A percentile compares a stretch with the other conserved stretches of the same genome.
Conservation (phyloP, 2,329 filamentous ascomycete species). For the Curvularia verruculosa region DNA sequence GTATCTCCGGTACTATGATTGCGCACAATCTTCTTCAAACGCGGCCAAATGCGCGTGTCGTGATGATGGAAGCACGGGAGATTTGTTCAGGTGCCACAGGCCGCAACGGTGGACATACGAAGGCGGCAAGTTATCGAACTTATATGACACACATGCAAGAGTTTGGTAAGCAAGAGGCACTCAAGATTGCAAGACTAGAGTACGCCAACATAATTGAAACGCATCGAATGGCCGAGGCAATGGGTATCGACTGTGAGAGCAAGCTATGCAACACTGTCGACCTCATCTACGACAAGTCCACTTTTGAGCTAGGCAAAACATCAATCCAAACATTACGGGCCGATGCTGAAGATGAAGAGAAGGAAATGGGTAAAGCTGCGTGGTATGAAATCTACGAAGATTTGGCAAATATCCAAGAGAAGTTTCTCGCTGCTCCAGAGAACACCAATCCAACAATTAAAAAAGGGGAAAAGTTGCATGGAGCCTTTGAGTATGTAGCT, state of each 20-base stretch:
- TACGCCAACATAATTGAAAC: slow-evolving; percentile 58
- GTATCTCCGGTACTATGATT: slow-evolving; percentile 50
- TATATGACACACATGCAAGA: slow-evolving; percentile 56
- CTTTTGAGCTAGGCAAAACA: slow-evolving; percentile 36
- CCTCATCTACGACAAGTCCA: slow-evolving; percentile 58
- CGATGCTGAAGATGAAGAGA: slow-evolving; percentile 35
- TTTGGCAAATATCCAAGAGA: slow-evolving; percentile 16
- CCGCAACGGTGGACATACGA: slow-evolving; percentile 57
- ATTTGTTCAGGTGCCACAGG: slow-evolving; percentile 51
- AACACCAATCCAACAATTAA: slow-evolving; percentile 27
- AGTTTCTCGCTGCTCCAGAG: slow-evolving; percentile 25
- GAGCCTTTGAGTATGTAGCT: slow-evolving; percentile 43
- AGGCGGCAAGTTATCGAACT: slow-evolving; percentile 58
- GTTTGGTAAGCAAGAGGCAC: slow-evolving; percentile 58
- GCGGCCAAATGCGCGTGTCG: slow-evolving; percentile 24
- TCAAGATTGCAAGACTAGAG: slow-evolving; percentile 51
- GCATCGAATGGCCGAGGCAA: slow-evolving; percentile 58
- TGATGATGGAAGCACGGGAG: slow-evolving; percentile 51
- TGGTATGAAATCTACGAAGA: slow-evolving; percentile 35
- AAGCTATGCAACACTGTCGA: slow-evolving; percentile 62
- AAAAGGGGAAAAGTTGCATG: slow-evolving; percentile 29
- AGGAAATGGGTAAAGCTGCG: slow-evolving; percentile 31
- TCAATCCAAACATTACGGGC: slow-evolving; percentile 31
- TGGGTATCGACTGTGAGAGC: slow-evolving; percentile 56
- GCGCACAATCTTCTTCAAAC: slow-evolving; percentile 44